These are phyloP conservation scores for Solanum pimpinellifolium DNA, from an alignment of 257 asterid genomes.

Conservation along the genomic window DNA sequence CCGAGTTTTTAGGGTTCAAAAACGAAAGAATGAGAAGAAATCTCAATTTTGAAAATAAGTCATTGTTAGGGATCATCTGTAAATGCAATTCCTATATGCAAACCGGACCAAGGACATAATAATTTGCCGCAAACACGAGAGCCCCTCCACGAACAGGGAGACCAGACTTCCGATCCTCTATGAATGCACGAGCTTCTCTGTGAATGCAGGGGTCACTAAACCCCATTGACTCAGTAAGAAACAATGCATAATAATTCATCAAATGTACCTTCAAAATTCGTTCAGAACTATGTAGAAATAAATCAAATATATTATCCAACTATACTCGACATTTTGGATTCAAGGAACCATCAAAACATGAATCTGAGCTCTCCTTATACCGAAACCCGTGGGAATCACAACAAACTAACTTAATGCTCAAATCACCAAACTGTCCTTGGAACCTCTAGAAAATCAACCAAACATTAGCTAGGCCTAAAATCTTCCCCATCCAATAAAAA, in stretches of 20 bases:
- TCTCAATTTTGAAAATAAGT: not conserved
- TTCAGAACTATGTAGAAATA: not conserved
- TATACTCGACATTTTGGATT: not conserved
- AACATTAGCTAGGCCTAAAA: not conserved
- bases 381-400: too few relatives aligned
- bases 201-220: not conserved
- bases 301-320: not conserved
- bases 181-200: not conserved
- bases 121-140: not conserved
- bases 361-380: not conserved
- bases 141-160: not conserved
- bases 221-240: not conserved
- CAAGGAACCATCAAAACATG: too few relatives aligned
- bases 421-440: not conserved
- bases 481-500: too few relatives aligned
- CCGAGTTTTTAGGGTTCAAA: not conserved
- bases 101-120: not conserved
- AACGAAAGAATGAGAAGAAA: not conserved
- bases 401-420: not conserved
- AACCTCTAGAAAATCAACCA: not conserved
- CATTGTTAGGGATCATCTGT: not conserved
- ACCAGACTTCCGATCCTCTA: not conserved
- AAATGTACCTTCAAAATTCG: fast-evolving
- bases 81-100: not conserved
- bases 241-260: not conserved